A percentile compares a stretch with the other conserved stretches of the same genome.
Evolutionary conservation across 1,139 yeast species (phyloP).

Genomic region (Candida sanyaensis): DNA sequence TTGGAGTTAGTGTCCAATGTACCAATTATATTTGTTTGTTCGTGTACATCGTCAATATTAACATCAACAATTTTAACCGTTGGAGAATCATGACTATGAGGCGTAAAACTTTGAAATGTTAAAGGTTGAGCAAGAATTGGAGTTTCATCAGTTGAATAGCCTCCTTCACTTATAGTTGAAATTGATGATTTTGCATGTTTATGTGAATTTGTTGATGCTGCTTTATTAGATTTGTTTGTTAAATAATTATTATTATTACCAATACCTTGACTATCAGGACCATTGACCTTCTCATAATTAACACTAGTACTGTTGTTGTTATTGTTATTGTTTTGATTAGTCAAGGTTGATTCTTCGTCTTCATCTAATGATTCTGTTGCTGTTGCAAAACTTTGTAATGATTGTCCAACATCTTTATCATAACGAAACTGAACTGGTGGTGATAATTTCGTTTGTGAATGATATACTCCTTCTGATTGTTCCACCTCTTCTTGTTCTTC

Average conservation of each 20-base stretch:
- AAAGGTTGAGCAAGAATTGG: constrained; percentile 29
- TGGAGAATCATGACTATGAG: constrained; percentile 16
- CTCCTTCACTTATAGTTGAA: constrained; percentile 20
- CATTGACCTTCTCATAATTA: background rate
- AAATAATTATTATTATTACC: background rate
- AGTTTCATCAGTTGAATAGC: constrained; percentile 23
- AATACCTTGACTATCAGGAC: background rate
- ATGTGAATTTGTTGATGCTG: constrained; percentile 6
- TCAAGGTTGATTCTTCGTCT: constrained; percentile 2
- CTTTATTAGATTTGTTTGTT: constrained; percentile 1
- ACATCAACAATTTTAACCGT: constrained; percentile 15
- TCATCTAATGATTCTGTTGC: constrained; percentile 17
- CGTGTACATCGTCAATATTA: background rate
- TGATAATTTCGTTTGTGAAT: background rate
- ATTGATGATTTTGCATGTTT: constrained; percentile 17
- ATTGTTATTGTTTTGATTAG: background rate
- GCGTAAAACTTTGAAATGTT: constrained; percentile 22
- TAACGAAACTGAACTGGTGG: constrained; percentile 5
- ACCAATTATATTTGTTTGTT: background rate
- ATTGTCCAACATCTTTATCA: constrained; percentile 10
- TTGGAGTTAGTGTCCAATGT: background rate
- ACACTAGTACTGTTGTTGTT: background rate
- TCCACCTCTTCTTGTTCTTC: constrained; percentile 24
- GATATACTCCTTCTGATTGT: constrained; percentile 6
- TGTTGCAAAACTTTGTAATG: constrained; percentile 33